phyloP scores from a whole-genome alignment of 495 filamentous ascomycete species.

The Bryoglossum gracile region DNA sequence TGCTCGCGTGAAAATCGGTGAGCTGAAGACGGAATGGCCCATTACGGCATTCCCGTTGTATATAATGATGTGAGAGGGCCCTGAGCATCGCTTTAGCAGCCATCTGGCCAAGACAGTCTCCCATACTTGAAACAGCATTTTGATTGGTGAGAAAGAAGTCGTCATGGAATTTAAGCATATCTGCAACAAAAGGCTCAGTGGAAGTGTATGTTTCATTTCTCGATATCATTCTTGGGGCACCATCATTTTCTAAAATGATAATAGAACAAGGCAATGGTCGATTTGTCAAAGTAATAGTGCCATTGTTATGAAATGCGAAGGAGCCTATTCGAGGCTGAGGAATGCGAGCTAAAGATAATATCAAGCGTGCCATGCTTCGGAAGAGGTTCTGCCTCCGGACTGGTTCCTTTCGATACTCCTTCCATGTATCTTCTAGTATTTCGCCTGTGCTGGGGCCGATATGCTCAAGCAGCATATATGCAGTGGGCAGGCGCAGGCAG shows the following conservation, averaged over 20 bases:
- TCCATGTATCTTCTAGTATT: slow-evolving; percentile 33
- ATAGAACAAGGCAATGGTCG: slow-evolving; percentile 27
- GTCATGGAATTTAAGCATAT: slow-evolving; percentile 30
- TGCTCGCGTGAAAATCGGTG: slow-evolving; percentile 28
- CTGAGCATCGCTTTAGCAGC: slow-evolving; percentile 27
- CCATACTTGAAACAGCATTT: slow-evolving; percentile 26
- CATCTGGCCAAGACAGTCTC: slow-evolving; percentile 28
- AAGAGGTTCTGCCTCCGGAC: slow-evolving; percentile 19
- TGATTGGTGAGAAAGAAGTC: slow-evolving; percentile 31
- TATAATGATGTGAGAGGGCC: slow-evolving; percentile 25
- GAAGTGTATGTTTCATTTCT: slow-evolving; percentile 28
- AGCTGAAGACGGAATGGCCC: slow-evolving; percentile 15
- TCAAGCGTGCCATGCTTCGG: slow-evolving; percentile 24
- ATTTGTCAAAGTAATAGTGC: slow-evolving; percentile 22
- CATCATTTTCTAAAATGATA: slow-evolving; percentile 32
- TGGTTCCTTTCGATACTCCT: slow-evolving; percentile 18
- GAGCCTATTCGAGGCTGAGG: slow-evolving; percentile 28
- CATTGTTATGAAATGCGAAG: slow-evolving; percentile 25
- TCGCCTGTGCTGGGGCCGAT: slow-evolving; percentile 23
- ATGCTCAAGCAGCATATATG: slow-evolving; percentile 33
- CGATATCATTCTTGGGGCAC: slow-evolving; percentile 30
- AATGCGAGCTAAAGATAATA: slow-evolving; percentile 20
- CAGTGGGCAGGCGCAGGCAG: slow-evolving; percentile 7
- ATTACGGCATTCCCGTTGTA: slow-evolving; percentile 22
- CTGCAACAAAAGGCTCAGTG: slow-evolving; percentile 29